These are phyloP conservation scores for Cladophialophora carrionii DNA, from an alignment of 2,329 filamentous ascomycete species.

Conservation along the genomic window DNA sequence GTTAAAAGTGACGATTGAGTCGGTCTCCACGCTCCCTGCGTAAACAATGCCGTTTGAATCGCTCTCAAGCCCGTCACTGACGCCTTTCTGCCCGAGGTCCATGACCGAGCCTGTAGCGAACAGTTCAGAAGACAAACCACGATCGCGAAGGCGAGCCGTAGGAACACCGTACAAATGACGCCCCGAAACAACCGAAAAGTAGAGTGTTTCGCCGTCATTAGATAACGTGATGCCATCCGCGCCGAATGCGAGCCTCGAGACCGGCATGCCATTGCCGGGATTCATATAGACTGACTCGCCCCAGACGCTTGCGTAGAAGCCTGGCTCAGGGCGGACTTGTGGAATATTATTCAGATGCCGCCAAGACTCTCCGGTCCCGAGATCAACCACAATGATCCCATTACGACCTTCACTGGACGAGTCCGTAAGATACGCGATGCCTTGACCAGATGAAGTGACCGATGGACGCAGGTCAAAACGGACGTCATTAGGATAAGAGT, in stretches of 20 bases:
- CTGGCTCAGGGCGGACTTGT: slow-evolving; percentile 48
- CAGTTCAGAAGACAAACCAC: slow-evolving; percentile 48
- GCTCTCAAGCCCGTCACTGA: slow-evolving; percentile 58
- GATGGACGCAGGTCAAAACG: slow-evolving; percentile 57
- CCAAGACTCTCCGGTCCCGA: slow-evolving; percentile 49
- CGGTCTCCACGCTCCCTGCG: slow-evolving; percentile 55
- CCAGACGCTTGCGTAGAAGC: slow-evolving; percentile 56
- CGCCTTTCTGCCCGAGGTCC: slow-evolving; percentile 53
- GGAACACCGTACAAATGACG: slow-evolving; percentile 53
- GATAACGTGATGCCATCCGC: slow-evolving; percentile 57
- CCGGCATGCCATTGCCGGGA: slow-evolving; percentile 43
- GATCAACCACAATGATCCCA: slow-evolving; percentile 56
- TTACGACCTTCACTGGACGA: slow-evolving; percentile 54
- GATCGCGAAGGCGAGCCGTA: slow-evolving; percentile 50
- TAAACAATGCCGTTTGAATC: slow-evolving; percentile 57
- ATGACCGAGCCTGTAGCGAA: slow-evolving; percentile 50
- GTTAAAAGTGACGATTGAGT: slow-evolving; percentile 54
- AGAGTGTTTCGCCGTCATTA: slow-evolving; percentile 54
- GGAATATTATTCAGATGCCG: slow-evolving; percentile 52
- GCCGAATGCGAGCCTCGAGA: slow-evolving; percentile 50
- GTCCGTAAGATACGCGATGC: slow-evolving; percentile 60
- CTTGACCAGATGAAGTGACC: slow-evolving; percentile 45
- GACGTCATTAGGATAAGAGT: slow-evolving; percentile 59
- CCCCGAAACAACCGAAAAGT: slow-evolving; percentile 51
- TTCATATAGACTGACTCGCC: slow-evolving; percentile 53